Evolutionary conservation across 225 moss, liverwort and hornwort genomes (phyloP).

Genomic region (Ulota crispa): DNA sequence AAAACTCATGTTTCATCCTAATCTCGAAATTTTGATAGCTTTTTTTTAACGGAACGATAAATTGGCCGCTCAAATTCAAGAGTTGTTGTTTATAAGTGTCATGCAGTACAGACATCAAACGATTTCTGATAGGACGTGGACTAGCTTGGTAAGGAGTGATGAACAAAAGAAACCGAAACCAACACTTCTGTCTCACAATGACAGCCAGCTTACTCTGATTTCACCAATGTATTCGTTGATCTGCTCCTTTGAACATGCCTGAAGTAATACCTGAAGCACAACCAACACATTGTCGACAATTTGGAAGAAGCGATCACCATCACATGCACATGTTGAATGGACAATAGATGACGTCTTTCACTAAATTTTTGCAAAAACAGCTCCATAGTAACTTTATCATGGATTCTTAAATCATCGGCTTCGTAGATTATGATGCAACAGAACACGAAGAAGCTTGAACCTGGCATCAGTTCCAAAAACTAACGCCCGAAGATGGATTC

Average conservation of each 20-base stretch:
- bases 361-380: neutral
- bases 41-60: too few species aligned
- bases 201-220: neutral
- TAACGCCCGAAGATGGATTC: neutral
- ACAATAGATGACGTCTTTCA: too few species aligned
- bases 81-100: too few species aligned
- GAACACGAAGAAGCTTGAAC: neutral
- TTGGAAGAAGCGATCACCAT: neutral
- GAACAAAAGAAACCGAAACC: neutral
- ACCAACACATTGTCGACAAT: neutral
- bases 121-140: neutral
- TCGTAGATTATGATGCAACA: neutral
- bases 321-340: neutral
- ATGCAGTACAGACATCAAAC: neutral
- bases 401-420: neutral
- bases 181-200: neutral
- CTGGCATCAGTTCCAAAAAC: neutral
- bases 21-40: too few species aligned
- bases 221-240: neutral
- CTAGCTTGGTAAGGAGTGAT: neutral
- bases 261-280: neutral
- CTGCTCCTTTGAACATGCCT: neutral
- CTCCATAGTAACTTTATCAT: neutral
- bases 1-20: too few species aligned
- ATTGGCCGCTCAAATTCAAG: too few species aligned